A percentile compares a stretch with the other conserved stretches of the same genome.
Evolutionary conservation across 2,329 filamentous ascomycete species (phyloP).

Genomic region (Penicillium sp.): DNA sequence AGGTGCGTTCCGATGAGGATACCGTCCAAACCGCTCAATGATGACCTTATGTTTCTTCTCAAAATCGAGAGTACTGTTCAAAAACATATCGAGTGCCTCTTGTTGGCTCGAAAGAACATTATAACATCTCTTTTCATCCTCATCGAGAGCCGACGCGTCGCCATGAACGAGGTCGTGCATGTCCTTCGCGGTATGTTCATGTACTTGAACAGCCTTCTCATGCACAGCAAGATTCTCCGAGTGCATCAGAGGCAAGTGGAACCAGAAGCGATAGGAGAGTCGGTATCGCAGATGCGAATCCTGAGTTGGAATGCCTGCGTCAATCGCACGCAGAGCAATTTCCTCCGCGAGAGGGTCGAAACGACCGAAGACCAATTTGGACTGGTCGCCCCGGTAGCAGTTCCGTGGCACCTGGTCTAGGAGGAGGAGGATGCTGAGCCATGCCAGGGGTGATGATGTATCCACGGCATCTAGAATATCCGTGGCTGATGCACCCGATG

Average conservation of each 20-base stretch:
- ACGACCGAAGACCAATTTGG: slow-evolving; percentile 50
- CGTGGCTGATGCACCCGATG: slow-evolving; percentile 10
- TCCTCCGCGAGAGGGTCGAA: slow-evolving; percentile 57
- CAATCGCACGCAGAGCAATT: slow-evolving; percentile 42
- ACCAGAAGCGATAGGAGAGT: slow-evolving; percentile 52
- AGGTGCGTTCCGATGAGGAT: slow-evolving; percentile 25
- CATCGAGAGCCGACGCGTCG: slow-evolving; percentile 9
- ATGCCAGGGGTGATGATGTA: slow-evolving; percentile 13
- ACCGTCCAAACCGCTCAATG: slow-evolving; percentile 26
- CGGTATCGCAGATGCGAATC: slow-evolving; percentile 34
- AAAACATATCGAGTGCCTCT: slow-evolving; percentile 10
- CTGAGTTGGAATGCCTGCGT: slow-evolving; percentile 28
- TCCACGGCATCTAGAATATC: slow-evolving; percentile 18
- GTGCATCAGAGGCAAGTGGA: slow-evolving; percentile 61
- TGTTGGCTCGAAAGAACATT: slow-evolving; percentile 6
- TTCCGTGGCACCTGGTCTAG: slow-evolving; percentile 65
- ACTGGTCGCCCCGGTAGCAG: slow-evolving; percentile 54
- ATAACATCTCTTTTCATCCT: slow-evolving; percentile 18
- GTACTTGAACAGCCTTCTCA: slow-evolving; percentile 14
- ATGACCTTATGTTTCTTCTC: slow-evolving; percentile 25
- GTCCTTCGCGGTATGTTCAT: slow-evolving; percentile 18
- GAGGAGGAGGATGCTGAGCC: slow-evolving; percentile 55
- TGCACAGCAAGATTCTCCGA: slow-evolving; percentile 33
- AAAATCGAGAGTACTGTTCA: slow-evolving; percentile 14
- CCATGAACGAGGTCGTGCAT: slow-evolving; percentile 12